Base-by-base conservation (phyloP, 2,329 filamentous ascomycete genomes). In the Fusarium subglutinans region DNA sequence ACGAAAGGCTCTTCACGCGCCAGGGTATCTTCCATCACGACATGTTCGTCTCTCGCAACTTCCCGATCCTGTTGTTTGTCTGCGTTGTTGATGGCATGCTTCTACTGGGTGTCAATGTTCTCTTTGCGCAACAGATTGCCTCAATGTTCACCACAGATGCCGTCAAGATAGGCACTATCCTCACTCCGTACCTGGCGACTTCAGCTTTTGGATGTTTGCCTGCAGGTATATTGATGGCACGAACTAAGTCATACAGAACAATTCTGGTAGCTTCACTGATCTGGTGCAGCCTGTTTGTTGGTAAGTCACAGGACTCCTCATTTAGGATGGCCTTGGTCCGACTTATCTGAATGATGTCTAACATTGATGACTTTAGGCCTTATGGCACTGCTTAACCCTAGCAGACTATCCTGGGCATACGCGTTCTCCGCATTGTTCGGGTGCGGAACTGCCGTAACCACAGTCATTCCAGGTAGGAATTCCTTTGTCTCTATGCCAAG, bases 41-140 rank as follows among this genome's bases (percentile, higher is more conserved):
- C 7, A 6, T 53, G n/a, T 38, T 53, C 8, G 13, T 38, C 1
- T 26, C 50, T 22, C 50, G 50, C 0, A 53, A 53, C 33, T 53
- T 53, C 7, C 50, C n/a, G 0, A 53, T 53, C 33, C 13, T 53
- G n/a, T 18, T 53, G 4, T 53, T 53, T 11, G 50, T 53, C n/a
- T 53, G 50, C 9, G 33, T 53, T 35, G 50, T 53, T 22, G 50
- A 53, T 38, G 50, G 33, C 3, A 53, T 53, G 50, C 50, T 53
- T 53, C 5, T 53, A 2, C 50, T 53, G n/a, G 50, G 50, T 0
- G 50, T 53, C 33, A 53, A 53, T 6, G n/a, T 53, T 22, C 33
- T 53, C 2, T 38, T 53, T 17, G 22, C 50, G 2, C 50, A 53
- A 17, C 50, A 53, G 7, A 53, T 53, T 26, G 50, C 50, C 3